Base-by-base conservation (phyloP, 2,329 filamentous ascomycete species). In the Stagonosporopsis chrysanthemi region DNA sequence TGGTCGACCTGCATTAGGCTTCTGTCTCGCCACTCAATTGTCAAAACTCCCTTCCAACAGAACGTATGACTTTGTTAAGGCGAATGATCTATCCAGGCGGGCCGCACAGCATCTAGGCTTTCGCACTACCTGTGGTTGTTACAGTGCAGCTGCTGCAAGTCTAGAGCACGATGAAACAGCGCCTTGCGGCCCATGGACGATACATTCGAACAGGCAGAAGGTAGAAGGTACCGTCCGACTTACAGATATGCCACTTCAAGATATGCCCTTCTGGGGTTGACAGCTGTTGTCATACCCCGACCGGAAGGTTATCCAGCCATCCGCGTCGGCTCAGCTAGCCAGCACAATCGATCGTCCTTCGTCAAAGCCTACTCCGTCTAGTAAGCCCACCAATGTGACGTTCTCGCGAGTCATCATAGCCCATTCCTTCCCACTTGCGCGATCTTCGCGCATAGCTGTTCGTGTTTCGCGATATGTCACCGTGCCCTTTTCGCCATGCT, bases 361-460 rank as follows among this genome's bases (percentile, higher is more conserved):
- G 39, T 12, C 19, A 39, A 31, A 36, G 38, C 23, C 28, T 23
- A 48, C 29, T 43, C 14, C 15, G 38, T 23, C 23, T n/a, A 42
- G 36, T n/a, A 43, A 39, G 12, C 23, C 17, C 22, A 31, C 51
- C 28, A 42, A 47, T 36, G 22, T 47, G 26, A 35, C 29, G 43
- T 33, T 24, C 22, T 41, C 22, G 6, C 19, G 28, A 31, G 19
- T 56, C 28, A 23, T 36, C 9, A 14, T 28, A 3, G 36, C 29
- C 5, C 53, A 56, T 56, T 52, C 53, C 47, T 56, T 36, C 17
- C 23, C 42, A 11, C 38, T 43, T 38, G n/a, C n/a, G 23, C 42
- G 22, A 46, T 35, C 8, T 23, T 38, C 23, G 19, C 26, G 52
- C 46, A 49, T 56, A 36, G 31, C 28, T 23, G 23, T 44, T 40